Conservation (phyloP, 768 basidiomycete species). For the Xerocomus brunneocitrinus region DNA sequence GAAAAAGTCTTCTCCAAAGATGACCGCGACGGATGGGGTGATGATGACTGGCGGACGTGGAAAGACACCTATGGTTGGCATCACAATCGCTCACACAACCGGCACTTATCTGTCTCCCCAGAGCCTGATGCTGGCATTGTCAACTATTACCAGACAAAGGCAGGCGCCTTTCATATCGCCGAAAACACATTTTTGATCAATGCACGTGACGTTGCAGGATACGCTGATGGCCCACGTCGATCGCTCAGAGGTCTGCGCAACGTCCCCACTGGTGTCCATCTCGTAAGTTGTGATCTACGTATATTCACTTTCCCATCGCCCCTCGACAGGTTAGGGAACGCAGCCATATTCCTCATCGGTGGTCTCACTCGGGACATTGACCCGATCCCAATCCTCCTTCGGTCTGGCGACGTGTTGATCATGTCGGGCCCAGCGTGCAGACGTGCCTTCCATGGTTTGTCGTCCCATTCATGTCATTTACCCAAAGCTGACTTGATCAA, state of each 20-base stretch:
- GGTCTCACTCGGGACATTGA: conserved; percentile 69
- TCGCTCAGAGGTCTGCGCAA: conserved; percentile 89
- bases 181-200: background rate
- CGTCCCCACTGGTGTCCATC: conserved; percentile 88
- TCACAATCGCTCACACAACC: conserved; percentile 3
- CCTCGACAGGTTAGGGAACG: conserved; percentile 70
- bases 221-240: conserved; percentile 98
- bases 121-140: conserved; percentile 96
- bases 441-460: conserved; percentile 88
- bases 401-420: conserved; percentile 87
- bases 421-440: conserved; percentile 89
- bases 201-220: conserved; percentile 40
- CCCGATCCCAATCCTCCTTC: conserved; percentile 78
- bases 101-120: conserved; percentile 25
- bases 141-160: conserved; percentile 88
- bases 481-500: background rate
- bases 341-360: conserved; percentile 88
- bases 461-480: background rate
- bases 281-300: conserved; percentile 54
- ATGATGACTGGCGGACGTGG: conserved; percentile 72
- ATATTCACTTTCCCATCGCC: background rate
- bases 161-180: conserved; percentile 12
- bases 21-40: conserved; percentile 46
- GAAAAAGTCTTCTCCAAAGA: conserved; percentile 45
- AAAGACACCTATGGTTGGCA: conserved; percentile 67